Conservation (phyloP, 306 rosid genomes). For the Gastrolobium bilobum region DNA sequence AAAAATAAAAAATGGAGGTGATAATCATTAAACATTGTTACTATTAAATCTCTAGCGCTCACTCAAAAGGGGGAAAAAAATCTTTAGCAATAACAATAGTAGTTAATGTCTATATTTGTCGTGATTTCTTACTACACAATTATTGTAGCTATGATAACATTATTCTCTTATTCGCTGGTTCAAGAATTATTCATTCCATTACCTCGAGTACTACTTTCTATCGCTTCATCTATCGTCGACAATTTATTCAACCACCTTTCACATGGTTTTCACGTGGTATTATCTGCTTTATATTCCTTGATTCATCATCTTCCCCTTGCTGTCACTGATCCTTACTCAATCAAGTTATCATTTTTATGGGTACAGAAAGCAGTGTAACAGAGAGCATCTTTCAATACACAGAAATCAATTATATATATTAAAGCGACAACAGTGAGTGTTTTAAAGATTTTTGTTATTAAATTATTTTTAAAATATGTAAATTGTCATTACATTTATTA, state of each 20-base stretch:
- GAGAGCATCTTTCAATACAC: no score
- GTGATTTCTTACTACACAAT: not conserved
- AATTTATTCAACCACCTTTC: conserved; percentile 13
- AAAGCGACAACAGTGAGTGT: no score
- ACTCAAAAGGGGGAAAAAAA: not conserved
- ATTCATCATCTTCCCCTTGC: not conserved
- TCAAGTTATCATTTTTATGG: not conserved
- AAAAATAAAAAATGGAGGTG: not conserved
- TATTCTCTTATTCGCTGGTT: conserved; percentile 35
- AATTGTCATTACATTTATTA: no score
- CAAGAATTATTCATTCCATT: conserved; percentile 35
- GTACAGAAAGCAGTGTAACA: no score
- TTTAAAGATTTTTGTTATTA: no score
- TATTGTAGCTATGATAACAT: conserved; percentile 37
- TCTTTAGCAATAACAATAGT: not conserved
- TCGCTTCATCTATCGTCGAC: conserved; percentile 35
- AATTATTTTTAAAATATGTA: no score
- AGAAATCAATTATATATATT: no score
- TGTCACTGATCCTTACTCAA: not conserved
- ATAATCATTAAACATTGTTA: not conserved
- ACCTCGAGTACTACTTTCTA: conserved; percentile 29
- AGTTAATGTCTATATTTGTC: not conserved
- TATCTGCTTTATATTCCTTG: conserved; percentile 31
- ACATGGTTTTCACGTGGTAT: conserved; percentile 7
- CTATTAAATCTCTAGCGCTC: not conserved